Base-by-base conservation (phyloP, 345 rosid species). In the Citrus hindsii region DNA sequence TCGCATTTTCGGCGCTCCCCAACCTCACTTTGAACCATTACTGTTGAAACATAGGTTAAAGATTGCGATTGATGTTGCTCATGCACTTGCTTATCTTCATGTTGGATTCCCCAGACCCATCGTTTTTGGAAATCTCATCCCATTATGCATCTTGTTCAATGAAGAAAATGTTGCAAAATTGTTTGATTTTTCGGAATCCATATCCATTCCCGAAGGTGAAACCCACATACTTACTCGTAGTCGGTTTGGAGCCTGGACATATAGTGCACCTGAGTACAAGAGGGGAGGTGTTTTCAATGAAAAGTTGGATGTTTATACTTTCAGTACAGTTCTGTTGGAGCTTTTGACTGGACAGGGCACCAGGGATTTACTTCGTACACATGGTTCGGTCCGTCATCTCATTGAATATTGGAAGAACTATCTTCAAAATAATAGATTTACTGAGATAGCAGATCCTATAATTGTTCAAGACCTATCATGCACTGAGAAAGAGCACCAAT, bases 201-300 rank as follows among this genome's bases (percentile, higher is more conserved):
- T 81, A 13, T 46, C 81, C 16, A 73, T 81, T 69, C 88, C 86
- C 24, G 73, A 65, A 74, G 86, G 77, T 4, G 21, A 85, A 61
- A 53, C 77, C 4, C 61, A 40, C 48, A 3, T 30, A 30, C 53
- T 58, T 25, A 0, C 19, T 22, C 77, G n/a, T n/a, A n/a, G n/a
- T n/a, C n/a, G n/a, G n/a, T n/a, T n/a, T n/a, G n/a, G n/a, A n/a
- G n/a, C n/a, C n/a, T n/a, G n/a, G n/a, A n/a, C n/a, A n/a, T n/a
- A n/a, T n/a, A n/a, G n/a, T n/a, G n/a, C n/a, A n/a, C 83, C 83
- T 5, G 81, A 79, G 24, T 79, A 30, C 13, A 0, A 30, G 0
- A 1, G 0, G 0, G 38, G 33, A 4, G 42, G 56, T 74, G 5
- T 3, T 19, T 37, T 65, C 63, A 69, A 67, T 55, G 88, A 85